Evolutionary conservation across 176 grass and related monocot genomes (phyloP).

Genomic region (Carex myosuroides): DNA sequence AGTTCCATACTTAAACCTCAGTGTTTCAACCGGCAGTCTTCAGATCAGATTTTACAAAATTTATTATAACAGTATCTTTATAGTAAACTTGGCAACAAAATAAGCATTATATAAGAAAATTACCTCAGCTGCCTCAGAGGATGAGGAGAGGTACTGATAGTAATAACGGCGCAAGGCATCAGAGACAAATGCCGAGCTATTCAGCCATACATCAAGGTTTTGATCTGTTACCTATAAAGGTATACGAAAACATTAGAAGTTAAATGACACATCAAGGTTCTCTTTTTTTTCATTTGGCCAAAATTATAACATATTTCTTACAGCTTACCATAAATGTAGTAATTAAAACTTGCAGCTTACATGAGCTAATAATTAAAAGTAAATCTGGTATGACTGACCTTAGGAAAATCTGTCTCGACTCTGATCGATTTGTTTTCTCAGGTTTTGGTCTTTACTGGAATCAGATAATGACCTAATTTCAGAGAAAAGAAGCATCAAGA

Average conservation of each 20-base stretch:
- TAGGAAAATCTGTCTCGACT: too few species aligned
- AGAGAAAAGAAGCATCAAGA: not conserved
- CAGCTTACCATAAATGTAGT: too few species aligned
- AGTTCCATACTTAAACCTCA: not conserved
- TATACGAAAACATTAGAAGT: not conserved
- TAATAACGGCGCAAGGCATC: constrained; percentile 95
- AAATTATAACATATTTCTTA: too few species aligned
- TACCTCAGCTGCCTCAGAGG: constrained; percentile 87
- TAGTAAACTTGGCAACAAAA: not conserved
- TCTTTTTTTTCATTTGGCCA: too few species aligned
- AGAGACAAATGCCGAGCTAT: constrained; percentile 75
- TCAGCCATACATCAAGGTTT: constrained; percentile 81
- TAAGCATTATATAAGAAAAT: not conserved
- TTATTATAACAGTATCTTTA: not conserved
- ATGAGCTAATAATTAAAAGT: not conserved
- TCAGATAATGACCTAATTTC: constrained; percentile 53
- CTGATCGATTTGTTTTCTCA: constrained; percentile 21
- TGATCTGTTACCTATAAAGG: constrained; percentile 63
- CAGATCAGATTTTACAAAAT: too few species aligned
- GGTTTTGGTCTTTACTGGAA: constrained; percentile 62
- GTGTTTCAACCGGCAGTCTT: not conserved
- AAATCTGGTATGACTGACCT: not conserved
- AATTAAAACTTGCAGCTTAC: too few species aligned
- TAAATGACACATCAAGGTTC: not conserved
- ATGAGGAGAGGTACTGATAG: constrained; percentile 97